Base-by-base conservation (phyloP, 768 basidiomycete genomes). In the Chalciporus piperatus region DNA sequence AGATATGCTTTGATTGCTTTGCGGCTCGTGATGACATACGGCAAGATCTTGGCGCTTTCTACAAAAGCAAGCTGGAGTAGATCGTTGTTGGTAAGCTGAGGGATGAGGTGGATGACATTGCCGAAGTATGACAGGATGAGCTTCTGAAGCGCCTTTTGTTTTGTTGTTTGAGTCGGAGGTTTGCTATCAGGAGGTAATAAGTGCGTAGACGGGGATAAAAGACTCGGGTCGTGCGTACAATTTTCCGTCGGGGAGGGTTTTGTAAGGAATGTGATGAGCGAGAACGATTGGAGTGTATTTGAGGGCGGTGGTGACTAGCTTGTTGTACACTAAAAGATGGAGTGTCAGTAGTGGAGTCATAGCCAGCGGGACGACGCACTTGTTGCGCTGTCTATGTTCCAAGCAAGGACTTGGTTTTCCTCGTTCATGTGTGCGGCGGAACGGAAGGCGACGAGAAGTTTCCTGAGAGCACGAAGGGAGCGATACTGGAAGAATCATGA, bases 251-350 rank as follows among this genome's bases (percentile, higher is more conserved):
- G 84, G 65, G 22, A 86, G 76, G 2, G 80, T 84, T 72, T 93
- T 96, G 74, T 84, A 92, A 0, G 96, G 95, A 32, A 89, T 75
- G 59, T 98, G 95, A 62, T 95, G 85, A 44, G 81, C 78, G 16
- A 99, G 78, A 8, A 98, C 79, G 37, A 98, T 78, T 2, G 97
- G 95, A 0, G 95, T 95, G 70, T 91, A 99, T 62, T 83, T 84
- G 23, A 99, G 75, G 2, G 93, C 73, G 1, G 95, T 96, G 11
- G 81, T 81, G 40, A 99, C 76, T 19, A 98, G 78, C 72, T 98
- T 97, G 74, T 87, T 87, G 73, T 95, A 98, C n/a, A 98, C 94
- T 96, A 50, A 33, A 16, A 27, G 17, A 40, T 13, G 1, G 4
- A 11, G 16, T 7, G 23, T 61, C 13, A 56, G 55, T n/a, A 44